Conservation (phyloP, 2,329 filamentous ascomycete species). For the Rachicladosporium sp. region DNA sequence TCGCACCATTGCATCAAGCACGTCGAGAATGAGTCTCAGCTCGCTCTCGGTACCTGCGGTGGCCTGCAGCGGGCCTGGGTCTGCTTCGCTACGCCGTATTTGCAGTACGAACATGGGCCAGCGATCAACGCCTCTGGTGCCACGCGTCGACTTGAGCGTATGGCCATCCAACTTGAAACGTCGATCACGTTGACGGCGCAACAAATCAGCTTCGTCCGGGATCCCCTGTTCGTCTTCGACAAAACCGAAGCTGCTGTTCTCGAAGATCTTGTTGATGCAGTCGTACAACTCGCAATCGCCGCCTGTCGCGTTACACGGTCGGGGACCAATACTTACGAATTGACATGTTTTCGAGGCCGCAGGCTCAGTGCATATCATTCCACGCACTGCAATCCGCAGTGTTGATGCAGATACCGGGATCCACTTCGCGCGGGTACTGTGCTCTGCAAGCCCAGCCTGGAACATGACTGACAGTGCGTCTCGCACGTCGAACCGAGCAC, state of each 20-base stretch:
- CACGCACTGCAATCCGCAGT: constrained; percentile 49
- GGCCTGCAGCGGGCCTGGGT: constrained; percentile 1
- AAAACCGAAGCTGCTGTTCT: constrained; percentile 62
- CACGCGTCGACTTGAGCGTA: constrained; percentile 40
- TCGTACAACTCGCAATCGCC: constrained; percentile 59
- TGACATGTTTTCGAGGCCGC: constrained; percentile 61
- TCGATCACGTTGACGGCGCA: constrained; percentile 18
- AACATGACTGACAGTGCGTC: constrained; percentile 43
- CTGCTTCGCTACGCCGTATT: constrained; percentile 17
- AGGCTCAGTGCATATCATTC: constrained; percentile 59
- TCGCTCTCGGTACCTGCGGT: constrained; percentile 11
- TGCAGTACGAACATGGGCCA: constrained; percentile 87
- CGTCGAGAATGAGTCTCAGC: constrained; percentile 46
- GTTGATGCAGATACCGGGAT: constrained; percentile 56
- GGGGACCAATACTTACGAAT: constrained; percentile 68
- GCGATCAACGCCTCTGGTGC: constrained; percentile 57
- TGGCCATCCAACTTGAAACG: constrained; percentile 37
- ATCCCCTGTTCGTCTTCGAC: constrained; percentile 31
- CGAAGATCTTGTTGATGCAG: constrained; percentile 66
- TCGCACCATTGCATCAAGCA: constrained; percentile 56
- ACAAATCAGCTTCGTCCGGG: too few species aligned
- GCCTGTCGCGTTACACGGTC: constrained; percentile 46
- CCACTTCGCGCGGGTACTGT: constrained; percentile 48
- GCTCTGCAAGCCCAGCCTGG: constrained; percentile 53
- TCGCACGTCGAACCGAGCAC: constrained; percentile 12